Base-by-base conservation (phyloP, 352 stramenopile species). In the Pythium dissotocum region DNA sequence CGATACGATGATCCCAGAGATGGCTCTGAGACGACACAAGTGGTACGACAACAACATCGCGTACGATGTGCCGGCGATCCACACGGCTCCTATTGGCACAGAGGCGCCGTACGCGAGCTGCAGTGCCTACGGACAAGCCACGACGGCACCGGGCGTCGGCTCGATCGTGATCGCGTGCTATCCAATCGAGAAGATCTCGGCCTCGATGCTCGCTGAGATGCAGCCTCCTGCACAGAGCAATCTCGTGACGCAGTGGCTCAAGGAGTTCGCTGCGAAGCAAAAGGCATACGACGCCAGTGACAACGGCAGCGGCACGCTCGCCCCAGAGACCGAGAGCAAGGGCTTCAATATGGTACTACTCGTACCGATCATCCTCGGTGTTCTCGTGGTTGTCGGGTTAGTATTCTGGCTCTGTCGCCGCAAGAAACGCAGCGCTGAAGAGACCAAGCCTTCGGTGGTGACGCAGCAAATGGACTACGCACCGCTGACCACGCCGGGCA, bases 21-120 rank as follows among this genome's bases (percentile, higher is more conserved):
- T 69, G 16, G 1, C 2, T 28, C 16, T 69, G 16, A 26, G 44
- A 0, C 49, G 40, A 24, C 62, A 69, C 35, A 21, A 33, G 10
- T 69, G 62, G 62, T 38, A 8, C 3, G 52, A 57, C 7, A 21
- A 16, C 30, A 40, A 48, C 26, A 58, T 35, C 8, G 30, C 18
- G 9, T 62, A 69, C 18, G 24, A 32, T 10, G 54, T 69, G 26
- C 26, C 53, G n/a, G 62, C 62, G 8, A 69, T 69, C 62, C 62
- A 69, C 38, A 69, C 53, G 33, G 48, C 26, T 0, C n/a, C 53
- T 6, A 13, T 13, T 18, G 30, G 2, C n/a, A n/a, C 24, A 16
- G 53, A 63, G 33, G 35, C 36, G 6, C 14, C 32, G 24, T 63
- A 53, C 48, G 24, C 18, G 14, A 28, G 35, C 4, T 69, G 62